Base-by-base conservation (phyloP, 352 stramenopile genomes). In the Pythium brachiatum region DNA sequence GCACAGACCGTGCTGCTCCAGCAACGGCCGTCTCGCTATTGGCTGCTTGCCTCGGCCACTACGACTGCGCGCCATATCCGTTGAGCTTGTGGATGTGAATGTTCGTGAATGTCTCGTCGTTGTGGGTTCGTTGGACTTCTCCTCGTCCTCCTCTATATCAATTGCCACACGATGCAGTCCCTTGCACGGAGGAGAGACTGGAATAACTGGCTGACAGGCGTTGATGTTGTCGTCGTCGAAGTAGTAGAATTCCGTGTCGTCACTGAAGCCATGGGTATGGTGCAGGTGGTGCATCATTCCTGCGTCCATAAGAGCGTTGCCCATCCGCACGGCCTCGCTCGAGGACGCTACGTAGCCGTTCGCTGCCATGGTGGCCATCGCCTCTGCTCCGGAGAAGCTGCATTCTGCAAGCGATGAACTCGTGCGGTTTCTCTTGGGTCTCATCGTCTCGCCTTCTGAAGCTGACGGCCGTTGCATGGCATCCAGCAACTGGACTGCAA, bases 261-360 rank as follows among this genome's bases (percentile, higher is more conserved):
- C 39, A 23, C 69, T 60, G 20, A 74, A 77, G 4, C 34, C 32
- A 2, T 48, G 61, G 7, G 60, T 58, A 47, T 83, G 74, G 41
- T 76, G 75, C 16, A 48, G n/a, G 60, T 87, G 75, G 43, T 85
- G 78, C 54, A 87, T 18, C 3, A 79, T 63, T 0, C 78, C 75
- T 0, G 75, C 62, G 43, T 85, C 75, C 78, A 85, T 81, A 32
- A 83, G 66, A 11, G 66, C 64, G 21, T 83, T 81, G 34, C 78
- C 78, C 1, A 87, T 46, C 0, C 75, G 69, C 7, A 80, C 57
- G 1, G 62, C 76, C 50, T 88, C 78, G 8, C 52, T 38, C 13
- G 34, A 27, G 1, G 31, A 61, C 3, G 55, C 48, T 0, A 69
- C 70, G 50, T 69, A 76, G 2, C 68, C 62, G 20, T 63, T 59